These are phyloP conservation scores for Candida maesae DNA, from an alignment of 805 yeast species.

Conservation along the genomic window DNA sequence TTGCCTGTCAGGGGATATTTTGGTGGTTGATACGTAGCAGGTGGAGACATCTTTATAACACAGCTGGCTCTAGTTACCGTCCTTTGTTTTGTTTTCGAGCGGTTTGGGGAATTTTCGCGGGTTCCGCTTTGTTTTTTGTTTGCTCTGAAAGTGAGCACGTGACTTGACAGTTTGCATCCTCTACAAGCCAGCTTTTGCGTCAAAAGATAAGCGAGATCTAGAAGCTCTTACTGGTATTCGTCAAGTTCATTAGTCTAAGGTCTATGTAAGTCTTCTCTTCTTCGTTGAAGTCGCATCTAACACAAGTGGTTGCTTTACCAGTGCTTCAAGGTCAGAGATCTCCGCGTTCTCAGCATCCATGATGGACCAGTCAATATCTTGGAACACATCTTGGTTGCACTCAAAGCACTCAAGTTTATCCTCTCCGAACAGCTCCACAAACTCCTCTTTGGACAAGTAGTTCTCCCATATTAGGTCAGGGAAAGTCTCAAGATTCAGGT, in stretches of 20 bases:
- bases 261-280: conserved; percentile 8
- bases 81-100: too few species aligned
- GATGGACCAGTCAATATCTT: conserved; percentile 15
- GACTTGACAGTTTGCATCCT: too few species aligned
- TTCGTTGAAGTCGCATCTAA: conserved; percentile 5
- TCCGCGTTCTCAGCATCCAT: conserved; percentile 17
- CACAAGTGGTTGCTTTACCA: conserved; percentile 7
- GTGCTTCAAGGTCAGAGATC: conserved; percentile 21
- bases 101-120: too few species aligned
- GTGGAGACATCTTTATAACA: too few species aligned
- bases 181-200: too few species aligned
- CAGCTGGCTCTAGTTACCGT: too few species aligned
- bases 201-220: too few species aligned
- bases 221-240: too few species aligned
- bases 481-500: conserved; percentile 49
- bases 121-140: too few species aligned
- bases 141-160: too few species aligned
- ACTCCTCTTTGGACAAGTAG: conserved; percentile 50
- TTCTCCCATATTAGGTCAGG: conserved; percentile 56
- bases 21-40: background rate
- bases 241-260: background rate
- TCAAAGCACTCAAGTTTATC: conserved; percentile 10
- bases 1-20: background rate
- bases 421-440: conserved; percentile 39
- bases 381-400: conserved; percentile 17